phyloP scores from a whole-genome alignment of 352 stramenopile species.

The Globisporangium lucens region DNA sequence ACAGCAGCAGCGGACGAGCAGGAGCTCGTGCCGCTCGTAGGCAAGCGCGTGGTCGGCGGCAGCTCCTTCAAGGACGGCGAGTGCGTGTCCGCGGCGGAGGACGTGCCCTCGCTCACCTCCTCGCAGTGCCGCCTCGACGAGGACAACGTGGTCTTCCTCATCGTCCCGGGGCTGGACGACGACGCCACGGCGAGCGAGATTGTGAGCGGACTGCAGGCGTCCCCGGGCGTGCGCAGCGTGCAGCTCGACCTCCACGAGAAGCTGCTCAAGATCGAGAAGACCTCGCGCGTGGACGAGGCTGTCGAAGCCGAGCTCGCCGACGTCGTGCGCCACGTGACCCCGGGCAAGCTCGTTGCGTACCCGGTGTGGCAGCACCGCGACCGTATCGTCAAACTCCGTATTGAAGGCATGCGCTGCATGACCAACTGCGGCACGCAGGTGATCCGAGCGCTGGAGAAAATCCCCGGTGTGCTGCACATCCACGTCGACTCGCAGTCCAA shows the following conservation, averaged over 20 bases:
- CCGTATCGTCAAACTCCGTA: constrained; percentile 65
- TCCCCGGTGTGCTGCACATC: constrained; percentile 81
- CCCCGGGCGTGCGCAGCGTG: constrained; percentile 38
- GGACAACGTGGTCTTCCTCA: constrained; percentile 69
- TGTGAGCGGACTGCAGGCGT: constrained; percentile 27
- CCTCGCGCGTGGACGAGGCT: constrained; percentile 31
- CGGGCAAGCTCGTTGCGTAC: constrained; percentile 54
- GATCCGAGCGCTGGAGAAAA: constrained; percentile 73
- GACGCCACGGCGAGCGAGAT: constrained; percentile 26
- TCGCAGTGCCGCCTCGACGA: constrained; percentile 49
- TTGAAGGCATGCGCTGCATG: constrained; percentile 88
- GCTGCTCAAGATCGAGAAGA: constrained; percentile 62
- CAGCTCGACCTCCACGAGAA: constrained; percentile 65
- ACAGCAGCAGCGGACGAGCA: constrained; percentile 9
- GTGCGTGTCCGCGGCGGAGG: constrained; percentile 59
- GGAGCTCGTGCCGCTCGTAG: constrained; percentile 15
- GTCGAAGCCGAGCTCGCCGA: constrained; percentile 57
- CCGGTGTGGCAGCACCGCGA: constrained; percentile 83
- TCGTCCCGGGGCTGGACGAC: constrained; percentile 46
- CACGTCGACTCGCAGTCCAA: constrained; percentile 83
- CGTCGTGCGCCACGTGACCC: constrained; percentile 44
- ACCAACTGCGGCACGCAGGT: constrained; percentile 82
- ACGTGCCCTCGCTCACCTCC: constrained; percentile 72
- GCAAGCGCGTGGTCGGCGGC: background rate
- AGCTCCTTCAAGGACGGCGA: constrained; percentile 34